phyloP scores from a whole-genome alignment of 495 filamentous ascomycete species.

The Neurospora sp. region DNA sequence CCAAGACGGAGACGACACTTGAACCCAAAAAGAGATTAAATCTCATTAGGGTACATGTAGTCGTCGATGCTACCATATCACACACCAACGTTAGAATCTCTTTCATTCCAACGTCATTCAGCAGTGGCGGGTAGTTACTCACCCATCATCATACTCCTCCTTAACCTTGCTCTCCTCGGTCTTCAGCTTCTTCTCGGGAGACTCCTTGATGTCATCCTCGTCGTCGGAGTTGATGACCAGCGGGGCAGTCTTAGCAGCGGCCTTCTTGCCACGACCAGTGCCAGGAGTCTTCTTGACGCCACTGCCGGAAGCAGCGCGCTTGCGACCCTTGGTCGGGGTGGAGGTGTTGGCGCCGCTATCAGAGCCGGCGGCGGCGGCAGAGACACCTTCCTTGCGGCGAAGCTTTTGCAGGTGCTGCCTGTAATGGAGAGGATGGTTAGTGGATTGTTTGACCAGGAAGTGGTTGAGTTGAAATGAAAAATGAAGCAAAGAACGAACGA shows the following conservation, averaged over 20 bases:
- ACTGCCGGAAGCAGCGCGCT: constrained; percentile 1
- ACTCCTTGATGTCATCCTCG: neutral
- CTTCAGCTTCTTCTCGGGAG: constrained; percentile 6
- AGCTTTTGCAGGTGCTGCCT: constrained; percentile 34
- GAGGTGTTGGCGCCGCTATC: neutral
- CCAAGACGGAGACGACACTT: neutral
- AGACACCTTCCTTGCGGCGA: constrained; percentile 20
- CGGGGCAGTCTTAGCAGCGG: neutral
- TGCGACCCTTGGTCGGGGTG: constrained; percentile 9
- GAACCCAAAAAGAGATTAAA: neutral
- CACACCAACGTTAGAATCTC: no score
- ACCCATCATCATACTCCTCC: constrained; percentile 5
- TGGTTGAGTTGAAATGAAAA: neutral
- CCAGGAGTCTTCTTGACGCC: constrained; percentile 2
- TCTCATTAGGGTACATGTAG: neutral
- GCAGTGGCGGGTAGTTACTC: neutral
- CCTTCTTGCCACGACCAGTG: constrained; percentile 1
- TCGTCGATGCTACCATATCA: neutral
- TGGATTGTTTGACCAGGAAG: neutral
- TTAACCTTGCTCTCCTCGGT: constrained; percentile 4
- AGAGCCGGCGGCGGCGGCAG: neutral
- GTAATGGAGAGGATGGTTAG: constrained; percentile 10
- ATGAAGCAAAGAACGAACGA: neutral
- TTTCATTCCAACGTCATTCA: no score
- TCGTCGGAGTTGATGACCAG: neutral